A percentile compares a stretch with the other conserved stretches of the same genome.
Conservation (phyloP, 2,329 filamentous ascomycete species). For the Apiospora sp. region DNA sequence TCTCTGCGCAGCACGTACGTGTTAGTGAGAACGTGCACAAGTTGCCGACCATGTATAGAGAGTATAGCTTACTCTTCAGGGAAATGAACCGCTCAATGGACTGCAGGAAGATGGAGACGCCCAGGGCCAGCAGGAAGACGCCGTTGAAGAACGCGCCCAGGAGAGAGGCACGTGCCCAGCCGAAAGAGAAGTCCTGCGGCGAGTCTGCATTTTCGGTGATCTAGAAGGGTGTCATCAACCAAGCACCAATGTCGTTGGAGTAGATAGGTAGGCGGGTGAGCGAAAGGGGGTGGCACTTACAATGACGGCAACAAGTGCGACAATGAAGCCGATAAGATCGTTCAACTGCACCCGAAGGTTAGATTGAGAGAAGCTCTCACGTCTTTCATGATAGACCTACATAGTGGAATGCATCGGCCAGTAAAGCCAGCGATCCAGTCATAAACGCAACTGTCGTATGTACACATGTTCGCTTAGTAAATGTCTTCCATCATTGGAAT, state of each 20-base stretch:
- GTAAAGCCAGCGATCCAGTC: constrained; percentile 73
- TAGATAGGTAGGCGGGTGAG: not conserved
- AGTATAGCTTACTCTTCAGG: constrained; percentile 54
- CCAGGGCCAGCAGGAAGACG: constrained; percentile 75
- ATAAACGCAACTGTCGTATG: constrained; percentile 45
- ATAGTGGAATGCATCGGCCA: constrained; percentile 83
- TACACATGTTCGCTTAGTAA: not conserved
- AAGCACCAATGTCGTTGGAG: no score
- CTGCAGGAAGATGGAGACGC: constrained; percentile 76
- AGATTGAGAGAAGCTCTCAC: not conserved
- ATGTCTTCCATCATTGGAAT: not conserved
- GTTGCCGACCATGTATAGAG: not conserved
- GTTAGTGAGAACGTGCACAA: no score
- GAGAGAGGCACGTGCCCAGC: constrained; percentile 79
- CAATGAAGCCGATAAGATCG: constrained; percentile 73
- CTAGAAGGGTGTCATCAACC: constrained; percentile 46
- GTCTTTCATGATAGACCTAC: constrained; percentile 49
- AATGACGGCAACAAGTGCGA: constrained; percentile 70
- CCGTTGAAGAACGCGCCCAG: constrained; percentile 85
- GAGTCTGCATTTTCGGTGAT: constrained; percentile 63
- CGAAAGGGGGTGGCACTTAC: constrained; percentile 46
- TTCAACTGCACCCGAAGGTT: constrained; percentile 54
- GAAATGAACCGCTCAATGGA: constrained; percentile 74
- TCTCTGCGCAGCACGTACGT: no score
- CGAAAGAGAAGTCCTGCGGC: constrained; percentile 70